A percentile compares a stretch with the other conserved stretches of the same genome.
These are phyloP conservation scores for Solanum gandarillasii DNA, from an alignment of 257 asterid species.

Conservation along the genomic window DNA sequence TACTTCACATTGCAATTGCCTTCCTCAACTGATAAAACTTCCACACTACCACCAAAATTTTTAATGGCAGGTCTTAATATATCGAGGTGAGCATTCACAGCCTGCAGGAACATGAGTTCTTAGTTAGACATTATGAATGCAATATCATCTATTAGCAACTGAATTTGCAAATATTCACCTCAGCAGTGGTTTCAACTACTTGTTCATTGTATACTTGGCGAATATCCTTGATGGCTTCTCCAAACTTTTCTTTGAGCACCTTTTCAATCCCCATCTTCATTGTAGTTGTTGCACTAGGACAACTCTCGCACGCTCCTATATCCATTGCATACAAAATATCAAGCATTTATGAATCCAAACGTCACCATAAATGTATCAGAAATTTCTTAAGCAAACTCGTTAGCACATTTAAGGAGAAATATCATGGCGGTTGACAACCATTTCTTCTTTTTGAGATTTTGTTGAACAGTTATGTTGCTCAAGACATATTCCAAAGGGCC, in stretches of 20 bases:
- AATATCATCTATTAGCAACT: neutral
- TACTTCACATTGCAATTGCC: constrained; percentile 63
- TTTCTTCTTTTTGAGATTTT: neutral
- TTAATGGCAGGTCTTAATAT: constrained; percentile 78
- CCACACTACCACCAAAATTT: constrained; percentile 76
- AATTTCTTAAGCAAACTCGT: neutral
- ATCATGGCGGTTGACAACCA: neutral
- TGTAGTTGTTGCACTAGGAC: constrained; percentile 90
- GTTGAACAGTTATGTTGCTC: neutral
- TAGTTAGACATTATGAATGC: neutral
- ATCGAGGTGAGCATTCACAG: constrained; percentile 70
- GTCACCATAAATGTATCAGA: neutral
- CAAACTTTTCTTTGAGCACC: constrained; percentile 85
- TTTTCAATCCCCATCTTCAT: constrained; percentile 89
- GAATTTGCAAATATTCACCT: constrained; percentile 27
- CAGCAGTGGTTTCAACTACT: constrained; percentile 33
- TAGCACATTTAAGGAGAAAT: neutral
- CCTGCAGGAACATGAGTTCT: constrained; percentile 29
- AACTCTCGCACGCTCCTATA: constrained; percentile 77
- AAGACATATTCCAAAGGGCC: neutral
- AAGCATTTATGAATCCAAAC: neutral
- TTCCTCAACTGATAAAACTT: constrained; percentile 53
- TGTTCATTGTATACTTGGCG: constrained; percentile 58
- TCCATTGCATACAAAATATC: neutral
- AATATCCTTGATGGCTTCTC: constrained; percentile 67